Base-by-base conservation (phyloP, 2,329 filamentous ascomycete species). In the Teratosphaeriaceae sp. region DNA sequence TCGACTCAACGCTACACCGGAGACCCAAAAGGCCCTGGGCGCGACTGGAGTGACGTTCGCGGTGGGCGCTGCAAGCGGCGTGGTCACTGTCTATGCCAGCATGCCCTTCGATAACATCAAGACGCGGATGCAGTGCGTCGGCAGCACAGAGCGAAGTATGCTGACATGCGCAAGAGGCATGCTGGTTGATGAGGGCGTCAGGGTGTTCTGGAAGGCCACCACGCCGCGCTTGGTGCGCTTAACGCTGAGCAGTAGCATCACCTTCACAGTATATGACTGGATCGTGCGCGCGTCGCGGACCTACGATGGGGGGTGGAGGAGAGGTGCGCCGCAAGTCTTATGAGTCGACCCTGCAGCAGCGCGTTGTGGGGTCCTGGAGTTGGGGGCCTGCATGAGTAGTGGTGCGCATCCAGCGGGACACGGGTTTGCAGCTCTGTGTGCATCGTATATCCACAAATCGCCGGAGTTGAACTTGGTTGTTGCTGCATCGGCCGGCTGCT, bases 81-180 rank as follows among this genome's bases (percentile, higher is more conserved):
- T 34, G 8, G 30, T 34, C 8, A 34, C 30, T 7, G 30, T 34
- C 7, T 34, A 34, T 15, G 30, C 30, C 12, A n/a, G 12, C 30
- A 34, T 34, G 30, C 30, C 30, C 7, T 34, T 34, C 15, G 30
- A 34, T 15, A 34, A 34, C 15, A 34, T 34, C 30, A 34, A 34
- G 30, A 34, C 30, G 7, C 30, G 30, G 8, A 34, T 34, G 30
- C 30, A 34, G 15, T n/a, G 30, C 16, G 16, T 34, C 15, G 30
- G 30, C 7, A 34, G 30, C 30, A 34, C 16, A 19, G 30, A 34
- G 7, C 30, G 30, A 7, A 34, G 30, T 19, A 34, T 34, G 30
- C 16, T 34, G 30, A 9, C 30, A 8, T 34, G 30, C 16, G 30
- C 30, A 7, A 7, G 30, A 7, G 16, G 16, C 12, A 34, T 34